Percentiles rank a stretch among this genome's conserved stretches.
These are phyloP conservation scores for Zea luxurians DNA, from an alignment of 176 grass and related monocot genomes.

Conservation along the genomic window DNA sequence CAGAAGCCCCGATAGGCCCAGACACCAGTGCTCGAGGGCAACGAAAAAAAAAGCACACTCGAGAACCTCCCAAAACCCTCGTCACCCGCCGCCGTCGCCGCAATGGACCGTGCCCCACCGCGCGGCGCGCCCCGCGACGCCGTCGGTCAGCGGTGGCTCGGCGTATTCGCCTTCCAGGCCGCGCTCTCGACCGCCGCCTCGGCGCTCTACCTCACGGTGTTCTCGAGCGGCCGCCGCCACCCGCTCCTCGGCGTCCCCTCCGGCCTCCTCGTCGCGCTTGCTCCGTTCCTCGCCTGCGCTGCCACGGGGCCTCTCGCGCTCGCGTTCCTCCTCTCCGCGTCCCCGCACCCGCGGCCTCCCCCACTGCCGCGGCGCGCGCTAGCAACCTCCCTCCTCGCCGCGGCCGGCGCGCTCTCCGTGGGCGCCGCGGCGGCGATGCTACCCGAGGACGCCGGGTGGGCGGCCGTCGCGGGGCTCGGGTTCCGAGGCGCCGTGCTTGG, in stretches of 20 bases:
- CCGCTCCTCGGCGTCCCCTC: slow-evolving; percentile 32
- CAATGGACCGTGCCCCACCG: slow-evolving; percentile 50
- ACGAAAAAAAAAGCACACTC: not conserved
- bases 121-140: slow-evolving; percentile 44
- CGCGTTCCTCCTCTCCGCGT: slow-evolving; percentile 49
- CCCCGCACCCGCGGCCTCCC: slow-evolving; percentile 48
- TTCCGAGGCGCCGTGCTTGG: slow-evolving; percentile 55
- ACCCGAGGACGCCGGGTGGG: slow-evolving; percentile 41
- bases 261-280: slow-evolving; percentile 43
- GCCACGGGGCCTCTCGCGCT: slow-evolving; percentile 61
- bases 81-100: slow-evolving; percentile 15
- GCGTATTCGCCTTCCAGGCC: slow-evolving; percentile 48
- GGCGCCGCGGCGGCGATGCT: slow-evolving; percentile 32
- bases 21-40: not conserved
- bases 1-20: not conserved
- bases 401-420: slow-evolving; percentile 39
- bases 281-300: slow-evolving; percentile 51
- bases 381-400: slow-evolving; percentile 38
- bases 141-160: slow-evolving; percentile 59
- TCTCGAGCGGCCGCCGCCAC: slow-evolving; percentile 41
- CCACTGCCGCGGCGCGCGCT: slow-evolving; percentile 34
- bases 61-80: slow-evolving; percentile 50
- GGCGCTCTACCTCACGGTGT: slow-evolving; percentile 35
- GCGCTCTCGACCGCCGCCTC: slow-evolving; percentile 40
- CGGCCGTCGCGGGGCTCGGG: slow-evolving; percentile 38